Evolutionary conservation across 495 filamentous ascomycete genomes (phyloP).

Genomic region (Tuber magnatum): DNA sequence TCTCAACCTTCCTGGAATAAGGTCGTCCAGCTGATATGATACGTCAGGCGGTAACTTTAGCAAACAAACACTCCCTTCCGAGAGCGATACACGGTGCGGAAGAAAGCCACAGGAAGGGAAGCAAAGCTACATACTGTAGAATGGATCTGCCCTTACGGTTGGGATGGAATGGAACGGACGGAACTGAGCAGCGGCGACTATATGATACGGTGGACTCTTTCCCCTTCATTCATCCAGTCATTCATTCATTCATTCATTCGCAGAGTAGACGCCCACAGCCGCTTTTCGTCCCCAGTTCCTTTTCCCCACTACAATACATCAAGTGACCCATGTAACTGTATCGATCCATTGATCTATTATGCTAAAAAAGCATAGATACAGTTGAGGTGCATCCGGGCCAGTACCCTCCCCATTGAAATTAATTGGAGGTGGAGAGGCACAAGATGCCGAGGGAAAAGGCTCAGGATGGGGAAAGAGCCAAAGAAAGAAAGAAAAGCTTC

Average conservation of each 20-base stretch:
- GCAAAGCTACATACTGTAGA: neutral
- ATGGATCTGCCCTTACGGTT: slow-evolving; percentile 1
- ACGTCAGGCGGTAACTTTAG: slow-evolving; percentile 22
- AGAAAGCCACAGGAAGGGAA: slow-evolving; percentile 26
- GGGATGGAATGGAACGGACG: neutral
- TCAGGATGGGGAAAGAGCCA: slow-evolving; percentile 19
- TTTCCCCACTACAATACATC: slow-evolving; percentile 9
- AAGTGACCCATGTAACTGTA: slow-evolving; percentile 23
- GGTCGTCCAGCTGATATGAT: slow-evolving; percentile 37
- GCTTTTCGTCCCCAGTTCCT: slow-evolving; percentile 9
- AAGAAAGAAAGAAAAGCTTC: slow-evolving; percentile 11
- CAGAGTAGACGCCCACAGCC: slow-evolving; percentile 24
- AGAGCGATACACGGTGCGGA: slow-evolving; percentile 16
- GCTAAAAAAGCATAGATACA: slow-evolving; percentile 23
- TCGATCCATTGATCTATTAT: slow-evolving; percentile 4
- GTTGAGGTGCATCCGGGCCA: slow-evolving; percentile 17
- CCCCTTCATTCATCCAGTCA: neutral
- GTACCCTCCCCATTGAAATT: neutral
- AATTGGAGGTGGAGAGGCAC: neutral
- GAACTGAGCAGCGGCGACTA: slow-evolving; percentile 2
- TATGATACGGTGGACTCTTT: slow-evolving; percentile 1
- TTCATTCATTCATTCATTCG: slow-evolving; percentile 4
- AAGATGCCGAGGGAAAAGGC: neutral
- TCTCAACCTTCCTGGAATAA: slow-evolving; percentile 17
- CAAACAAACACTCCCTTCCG: slow-evolving; percentile 4